Evolutionary conservation across 495 filamentous ascomycete genomes (phyloP).

Genomic region (Tuber magnatum): DNA sequence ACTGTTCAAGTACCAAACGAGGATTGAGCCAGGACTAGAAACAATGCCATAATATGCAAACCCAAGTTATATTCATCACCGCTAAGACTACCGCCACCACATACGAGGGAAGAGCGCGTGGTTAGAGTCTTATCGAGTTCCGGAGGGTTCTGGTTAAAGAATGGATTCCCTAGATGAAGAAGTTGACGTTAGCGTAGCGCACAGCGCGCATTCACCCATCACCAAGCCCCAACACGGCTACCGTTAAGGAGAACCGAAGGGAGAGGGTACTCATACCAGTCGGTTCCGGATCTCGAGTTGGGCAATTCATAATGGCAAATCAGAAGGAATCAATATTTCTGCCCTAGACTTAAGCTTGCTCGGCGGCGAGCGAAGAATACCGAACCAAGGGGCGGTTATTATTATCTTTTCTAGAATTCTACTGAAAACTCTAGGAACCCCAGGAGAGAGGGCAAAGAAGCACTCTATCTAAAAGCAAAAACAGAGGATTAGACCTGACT

Average conservation of each 20-base stretch:
- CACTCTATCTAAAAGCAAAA: slow-evolving; percentile 1
- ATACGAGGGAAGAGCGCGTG: slow-evolving; percentile 34
- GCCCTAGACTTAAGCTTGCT: neutral
- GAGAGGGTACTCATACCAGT: slow-evolving; percentile 18
- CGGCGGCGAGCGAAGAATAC: neutral
- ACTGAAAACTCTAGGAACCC: neutral
- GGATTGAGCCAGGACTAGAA: slow-evolving; percentile 65
- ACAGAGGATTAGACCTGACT: neutral
- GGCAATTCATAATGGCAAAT: slow-evolving; percentile 36
- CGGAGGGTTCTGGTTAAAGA: slow-evolving; percentile 37
- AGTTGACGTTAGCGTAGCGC: slow-evolving; percentile 6
- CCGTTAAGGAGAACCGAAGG: neutral
- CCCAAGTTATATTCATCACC: slow-evolving; percentile 39
- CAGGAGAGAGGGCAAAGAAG: neutral
- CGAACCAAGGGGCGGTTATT: neutral
- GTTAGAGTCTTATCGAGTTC: slow-evolving; percentile 34
- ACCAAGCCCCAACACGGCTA: neutral
- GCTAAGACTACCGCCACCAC: slow-evolving; percentile 26
- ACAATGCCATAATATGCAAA: slow-evolving; percentile 67
- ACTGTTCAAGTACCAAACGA: slow-evolving; percentile 53
- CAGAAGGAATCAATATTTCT: neutral
- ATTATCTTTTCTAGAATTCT: neutral
- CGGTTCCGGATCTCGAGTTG: slow-evolving; percentile 38
- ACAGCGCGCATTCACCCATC: slow-evolving; percentile 2
- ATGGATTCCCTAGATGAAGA: slow-evolving; percentile 28